These are phyloP conservation scores for Lactarius sanguifluus DNA, from an alignment of 768 basidiomycete species.

Conservation along the genomic window DNA sequence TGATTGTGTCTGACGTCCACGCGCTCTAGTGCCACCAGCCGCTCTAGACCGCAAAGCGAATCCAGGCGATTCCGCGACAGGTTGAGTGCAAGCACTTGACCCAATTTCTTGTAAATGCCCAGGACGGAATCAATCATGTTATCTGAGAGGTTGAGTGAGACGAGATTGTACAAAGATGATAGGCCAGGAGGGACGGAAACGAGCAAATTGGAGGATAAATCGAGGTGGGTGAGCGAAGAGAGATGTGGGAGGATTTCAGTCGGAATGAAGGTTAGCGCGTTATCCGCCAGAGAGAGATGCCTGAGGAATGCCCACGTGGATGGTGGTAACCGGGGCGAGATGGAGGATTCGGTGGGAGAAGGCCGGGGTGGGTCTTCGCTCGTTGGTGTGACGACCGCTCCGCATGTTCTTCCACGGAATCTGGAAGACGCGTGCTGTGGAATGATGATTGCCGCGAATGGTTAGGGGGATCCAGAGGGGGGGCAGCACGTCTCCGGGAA, in stretches of 20 bases:
- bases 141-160: slow-evolving; percentile 91
- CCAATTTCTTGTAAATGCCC: slow-evolving; percentile 79
- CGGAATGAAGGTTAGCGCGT: no score
- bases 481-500: slow-evolving; percentile 34
- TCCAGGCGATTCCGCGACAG: slow-evolving; percentile 85
- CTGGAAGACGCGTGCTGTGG: no score
- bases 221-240: slow-evolving; percentile 75
- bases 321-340: no score
- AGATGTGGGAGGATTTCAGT: slow-evolving; percentile 51
- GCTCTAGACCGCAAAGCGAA: slow-evolving; percentile 92
- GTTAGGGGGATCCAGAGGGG: no score
- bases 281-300: no score
- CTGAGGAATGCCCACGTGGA: no score
- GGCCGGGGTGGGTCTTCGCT: no score
- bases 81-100: slow-evolving; percentile 77
- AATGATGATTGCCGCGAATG: no score
- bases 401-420: no score
- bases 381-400: no score
- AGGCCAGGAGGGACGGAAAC: slow-evolving; percentile 83
- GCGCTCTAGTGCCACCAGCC: slow-evolving; percentile 79
- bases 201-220: slow-evolving; percentile 88
- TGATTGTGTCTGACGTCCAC: slow-evolving; percentile 81
- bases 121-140: slow-evolving; percentile 98
- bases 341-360: no score
- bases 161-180: slow-evolving; percentile 69